Evolutionary conservation across 225 moss, liverwort and hornwort genomes (phyloP), one percentile per base, ranked within the genome.

Genomic region (Physcomitrellopsis africana): DNA sequence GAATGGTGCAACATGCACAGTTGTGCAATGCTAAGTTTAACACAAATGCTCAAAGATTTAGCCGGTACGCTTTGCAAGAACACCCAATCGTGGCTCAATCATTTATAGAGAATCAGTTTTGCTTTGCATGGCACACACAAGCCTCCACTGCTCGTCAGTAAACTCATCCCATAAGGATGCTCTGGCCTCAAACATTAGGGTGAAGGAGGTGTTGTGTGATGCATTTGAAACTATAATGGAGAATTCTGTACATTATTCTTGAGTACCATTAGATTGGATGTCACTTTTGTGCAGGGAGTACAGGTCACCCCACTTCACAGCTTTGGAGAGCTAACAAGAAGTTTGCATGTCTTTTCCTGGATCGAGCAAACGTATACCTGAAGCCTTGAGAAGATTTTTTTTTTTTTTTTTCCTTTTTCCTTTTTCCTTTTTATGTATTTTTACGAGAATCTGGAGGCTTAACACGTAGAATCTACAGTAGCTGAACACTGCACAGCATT

Each of bases 1-100:
- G 75, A 93, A 89, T 59, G 93, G 93, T 49, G 91, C 93, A n/a
- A 88, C 91, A 4, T 93, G 91, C 72, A 89, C 93, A 27, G 91
- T 93, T 41, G 93, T 93, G 24, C 79, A 89, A 60, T 93, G 93
- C 76, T 93, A 78, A 75, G 46, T 14, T 62, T 9, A 48, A 45
- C 32, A 29, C 43, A 44, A 32, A 18, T 57, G 53, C 53, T 41
- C 51, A 52, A 37, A 51, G 56, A 13, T 75, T 41, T 69, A 24
- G 49, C n/a, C 54, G 19, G 37, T 74, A 27, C 32, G 67, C 11
- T 19, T 26, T 73, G 43, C 16, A 45, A 73, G 73, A 68, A 27
- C 18, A 53, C 44, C 22, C n/a, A 54, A 51, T 52, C 45, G 42
- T 46, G 55, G 19, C 26, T 29, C 54, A 55, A n/a, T n/a, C n/a